Percentiles rank a stretch among this genome's conserved stretches.
phyloP scores from a whole-genome alignment of 176 grass and related monocot species.

The Juncus inflexus region DNA sequence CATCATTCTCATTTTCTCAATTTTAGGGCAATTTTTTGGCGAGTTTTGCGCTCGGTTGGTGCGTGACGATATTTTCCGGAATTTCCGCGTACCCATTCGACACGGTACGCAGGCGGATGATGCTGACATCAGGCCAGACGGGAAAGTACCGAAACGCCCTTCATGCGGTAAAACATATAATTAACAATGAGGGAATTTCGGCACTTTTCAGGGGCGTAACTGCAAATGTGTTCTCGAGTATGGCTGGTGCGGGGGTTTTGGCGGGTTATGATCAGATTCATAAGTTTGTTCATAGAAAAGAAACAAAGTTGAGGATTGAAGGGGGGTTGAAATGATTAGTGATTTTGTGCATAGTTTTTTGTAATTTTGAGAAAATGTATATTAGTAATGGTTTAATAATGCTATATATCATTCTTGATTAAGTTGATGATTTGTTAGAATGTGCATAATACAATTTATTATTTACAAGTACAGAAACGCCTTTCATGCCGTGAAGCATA shows the following conservation, averaged over 20 bases:
- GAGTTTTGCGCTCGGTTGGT: constrained; percentile 82
- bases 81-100: constrained; percentile 82
- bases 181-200: constrained; percentile 61
- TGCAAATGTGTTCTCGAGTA: constrained; percentile 83
- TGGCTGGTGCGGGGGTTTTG: constrained; percentile 91
- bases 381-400: not conserved
- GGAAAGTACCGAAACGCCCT: constrained; percentile 62
- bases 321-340: constrained; percentile 42
- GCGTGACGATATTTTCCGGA: constrained; percentile 87
- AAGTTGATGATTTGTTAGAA: constrained; percentile 1
- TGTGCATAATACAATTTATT: not conserved
- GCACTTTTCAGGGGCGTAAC: constrained; percentile 64
- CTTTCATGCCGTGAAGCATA: constrained; percentile 62
- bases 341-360: not conserved
- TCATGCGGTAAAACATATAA: constrained; percentile 66
- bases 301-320: constrained; percentile 47
- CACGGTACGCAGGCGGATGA: constrained; percentile 88
- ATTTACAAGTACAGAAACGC: constrained; percentile 49
- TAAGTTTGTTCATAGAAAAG: constrained; percentile 38
- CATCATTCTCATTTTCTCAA: constrained; percentile 23
- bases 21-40: constrained; percentile 80
- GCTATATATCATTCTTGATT: not conserved
- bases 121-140: constrained; percentile 72
- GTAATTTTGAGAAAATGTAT: constrained; percentile 17
- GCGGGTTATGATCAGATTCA: constrained; percentile 78